These are phyloP conservation scores for Metschnikowia gelsemii DNA, from an alignment of 805 yeast genomes.

Conservation along the genomic window DNA sequence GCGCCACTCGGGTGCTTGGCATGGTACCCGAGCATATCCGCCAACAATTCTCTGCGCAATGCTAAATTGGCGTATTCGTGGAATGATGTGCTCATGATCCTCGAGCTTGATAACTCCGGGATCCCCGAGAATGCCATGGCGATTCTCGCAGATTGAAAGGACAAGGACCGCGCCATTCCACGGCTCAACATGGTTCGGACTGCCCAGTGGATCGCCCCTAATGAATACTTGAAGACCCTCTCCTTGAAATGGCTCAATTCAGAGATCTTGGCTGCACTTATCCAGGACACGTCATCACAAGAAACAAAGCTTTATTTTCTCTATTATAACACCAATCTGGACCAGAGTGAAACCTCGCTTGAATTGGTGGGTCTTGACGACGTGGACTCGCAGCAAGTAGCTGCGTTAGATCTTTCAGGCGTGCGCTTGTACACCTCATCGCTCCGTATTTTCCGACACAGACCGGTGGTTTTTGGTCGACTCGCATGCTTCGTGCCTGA, in stretches of 20 bases:
- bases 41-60: conserved; percentile 27
- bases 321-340: conserved; percentile 6
- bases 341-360: background rate
- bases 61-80: conserved; percentile 66
- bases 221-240: conserved; percentile 31
- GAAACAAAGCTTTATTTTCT: conserved; percentile 8
- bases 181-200: conserved; percentile 27
- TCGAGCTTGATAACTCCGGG: conserved; percentile 46
- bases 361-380: conserved; percentile 13
- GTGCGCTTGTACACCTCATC: conserved; percentile 19
- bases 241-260: conserved; percentile 55
- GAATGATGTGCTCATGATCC: conserved; percentile 57
- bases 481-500: conserved; percentile 11
- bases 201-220: conserved; percentile 24
- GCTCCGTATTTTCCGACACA: conserved; percentile 26
- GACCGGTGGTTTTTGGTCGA: conserved; percentile 23
- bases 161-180: conserved; percentile 38
- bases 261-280: conserved; percentile 27
- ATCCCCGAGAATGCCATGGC: conserved; percentile 30
- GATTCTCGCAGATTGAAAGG: conserved; percentile 32
- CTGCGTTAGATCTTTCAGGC: conserved; percentile 14
- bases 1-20: conserved; percentile 44
- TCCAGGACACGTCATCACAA: conserved; percentile 12
- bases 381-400: conserved; percentile 12
- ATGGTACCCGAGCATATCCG: conserved; percentile 58